These are phyloP conservation scores for Ilyonectria sp. DNA, from an alignment of 2,329 filamentous ascomycete genomes.

Conservation along the genomic window DNA sequence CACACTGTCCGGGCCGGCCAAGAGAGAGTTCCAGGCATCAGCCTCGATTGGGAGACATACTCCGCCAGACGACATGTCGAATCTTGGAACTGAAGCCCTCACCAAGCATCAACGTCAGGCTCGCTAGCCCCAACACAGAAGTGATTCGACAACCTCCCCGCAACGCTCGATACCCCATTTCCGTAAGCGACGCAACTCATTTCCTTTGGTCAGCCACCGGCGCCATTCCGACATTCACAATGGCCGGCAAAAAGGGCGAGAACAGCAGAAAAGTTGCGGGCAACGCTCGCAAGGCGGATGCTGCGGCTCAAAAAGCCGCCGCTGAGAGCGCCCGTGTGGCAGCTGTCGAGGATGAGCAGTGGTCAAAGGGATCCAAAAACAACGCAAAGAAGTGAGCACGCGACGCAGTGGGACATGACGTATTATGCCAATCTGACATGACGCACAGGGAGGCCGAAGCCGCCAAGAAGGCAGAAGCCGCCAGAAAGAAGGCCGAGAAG, in stretches of 20 bases:
- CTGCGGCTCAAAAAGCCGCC: conserved; percentile 84
- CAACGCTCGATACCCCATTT: conserved; percentile 19
- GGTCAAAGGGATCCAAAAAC: conserved; percentile 89
- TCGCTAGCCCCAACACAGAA: conserved; percentile 23
- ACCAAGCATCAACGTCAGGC: conserved; percentile 23
- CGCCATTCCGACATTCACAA: conserved; percentile 53
- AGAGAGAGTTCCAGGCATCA: conserved; percentile 22
- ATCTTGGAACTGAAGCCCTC: conserved; percentile 17
- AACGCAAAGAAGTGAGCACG: conserved; percentile 85
- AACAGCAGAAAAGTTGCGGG: conserved; percentile 92
- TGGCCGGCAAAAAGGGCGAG: conserved; percentile 82
- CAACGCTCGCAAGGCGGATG: conserved; percentile 93
- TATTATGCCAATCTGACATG: conserved; percentile 31
- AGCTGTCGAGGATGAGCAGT: conserved; percentile 80
- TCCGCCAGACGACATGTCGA: conserved; percentile 1
- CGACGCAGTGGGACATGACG: conserved; percentile 2
- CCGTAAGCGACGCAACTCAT: conserved; percentile 28
- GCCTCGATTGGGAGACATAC: conserved; percentile 18
- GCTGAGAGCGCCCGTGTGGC: conserved; percentile 77
- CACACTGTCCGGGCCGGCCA: conserved; percentile 30
- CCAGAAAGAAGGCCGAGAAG: conserved; percentile 94
- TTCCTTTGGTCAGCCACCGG: conserved; percentile 28
- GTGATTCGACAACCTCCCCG: conserved; percentile 23
- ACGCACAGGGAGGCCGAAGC: conserved; percentile 55
- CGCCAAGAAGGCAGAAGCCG: conserved; percentile 84